These are phyloP conservation scores for Nakazawaea pomicola DNA, from an alignment of 805 yeast species.

Conservation along the genomic window DNA sequence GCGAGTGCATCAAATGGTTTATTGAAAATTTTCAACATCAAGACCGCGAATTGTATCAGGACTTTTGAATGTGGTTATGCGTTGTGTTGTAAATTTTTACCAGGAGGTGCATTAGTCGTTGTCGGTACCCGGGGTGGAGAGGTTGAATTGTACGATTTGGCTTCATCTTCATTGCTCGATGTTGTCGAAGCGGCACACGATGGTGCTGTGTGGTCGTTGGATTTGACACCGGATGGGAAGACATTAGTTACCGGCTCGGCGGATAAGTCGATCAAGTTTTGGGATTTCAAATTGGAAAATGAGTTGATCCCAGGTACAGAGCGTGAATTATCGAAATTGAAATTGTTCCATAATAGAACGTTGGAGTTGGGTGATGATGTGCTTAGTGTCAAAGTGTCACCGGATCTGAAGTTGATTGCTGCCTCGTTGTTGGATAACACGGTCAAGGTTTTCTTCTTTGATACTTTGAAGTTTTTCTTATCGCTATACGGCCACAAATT, in stretches of 20 bases:
- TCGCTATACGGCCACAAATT: slow-evolving; percentile 94
- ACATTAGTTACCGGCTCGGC: slow-evolving; percentile 88
- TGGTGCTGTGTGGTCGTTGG: slow-evolving; percentile 87
- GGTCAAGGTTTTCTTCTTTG: slow-evolving; percentile 90
- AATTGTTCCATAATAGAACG: slow-evolving; percentile 69
- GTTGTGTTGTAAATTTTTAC: slow-evolving; percentile 72
- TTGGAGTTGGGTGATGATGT: slow-evolving; percentile 86
- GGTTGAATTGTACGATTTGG: slow-evolving; percentile 79
- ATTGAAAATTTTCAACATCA: slow-evolving; percentile 83
- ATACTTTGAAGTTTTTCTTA: slow-evolving; percentile 79
- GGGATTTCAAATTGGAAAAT: slow-evolving; percentile 72
- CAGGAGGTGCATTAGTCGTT: slow-evolving; percentile 85
- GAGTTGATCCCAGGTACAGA: slow-evolving; percentile 69
- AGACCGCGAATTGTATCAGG: slow-evolving; percentile 70
- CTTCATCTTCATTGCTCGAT: slow-evolving; percentile 71
- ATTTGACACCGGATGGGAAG: slow-evolving; percentile 80
- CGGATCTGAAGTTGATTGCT: slow-evolving; percentile 73
- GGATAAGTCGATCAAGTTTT: slow-evolving; percentile 83
- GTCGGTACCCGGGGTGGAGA: slow-evolving; percentile 88
- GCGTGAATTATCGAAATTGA: slow-evolving; percentile 45
- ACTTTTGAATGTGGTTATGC: slow-evolving; percentile 89
- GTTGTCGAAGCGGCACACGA: slow-evolving; percentile 71
- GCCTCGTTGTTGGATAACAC: slow-evolving; percentile 87
- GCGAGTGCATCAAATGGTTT: slow-evolving; percentile 91
- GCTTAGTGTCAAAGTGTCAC: slow-evolving; percentile 71